These are phyloP conservation scores for Ganoderma boninense DNA, from an alignment of 1,284 basidiomycete genomes.

Conservation along the genomic window DNA sequence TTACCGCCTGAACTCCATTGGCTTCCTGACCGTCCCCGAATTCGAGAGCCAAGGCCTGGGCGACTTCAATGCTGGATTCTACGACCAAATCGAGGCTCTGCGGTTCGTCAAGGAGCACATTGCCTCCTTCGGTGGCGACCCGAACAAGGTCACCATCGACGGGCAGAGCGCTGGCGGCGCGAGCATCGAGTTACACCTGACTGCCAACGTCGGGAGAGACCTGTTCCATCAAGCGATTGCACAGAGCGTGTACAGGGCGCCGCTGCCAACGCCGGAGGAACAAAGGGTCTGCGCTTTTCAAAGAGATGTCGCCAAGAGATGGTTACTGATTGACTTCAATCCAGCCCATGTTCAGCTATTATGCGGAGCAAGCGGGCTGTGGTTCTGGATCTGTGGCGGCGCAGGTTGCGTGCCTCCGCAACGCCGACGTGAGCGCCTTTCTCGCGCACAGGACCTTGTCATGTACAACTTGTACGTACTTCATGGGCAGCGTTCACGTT, in stretches of 20 bases:
- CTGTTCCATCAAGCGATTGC: slow-evolving; percentile 63
- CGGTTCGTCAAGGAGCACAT: slow-evolving; percentile 71
- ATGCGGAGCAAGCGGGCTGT: slow-evolving; percentile 57
- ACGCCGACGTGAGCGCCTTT: slow-evolving; percentile 57
- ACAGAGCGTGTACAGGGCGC: slow-evolving; percentile 64
- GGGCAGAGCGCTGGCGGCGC: slow-evolving; percentile 70
- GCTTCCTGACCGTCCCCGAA: slow-evolving; percentile 53
- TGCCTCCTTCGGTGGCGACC: slow-evolving; percentile 69
- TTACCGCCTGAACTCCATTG: slow-evolving; percentile 53
- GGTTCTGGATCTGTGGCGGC: slow-evolving; percentile 44
- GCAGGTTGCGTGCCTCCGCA: slow-evolving; percentile 56
- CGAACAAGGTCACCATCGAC: slow-evolving; percentile 62
- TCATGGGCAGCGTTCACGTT: too few species aligned
- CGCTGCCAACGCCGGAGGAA: slow-evolving; percentile 57
- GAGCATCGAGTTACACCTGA: slow-evolving; percentile 63
- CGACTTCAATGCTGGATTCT: slow-evolving; percentile 68
- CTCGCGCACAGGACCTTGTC: slow-evolving; percentile 62
- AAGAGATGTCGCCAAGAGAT: neutral
- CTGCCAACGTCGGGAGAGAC: slow-evolving; percentile 49
- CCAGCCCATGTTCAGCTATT: slow-evolving; percentile 61
- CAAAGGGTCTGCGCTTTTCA: slow-evolving; percentile 48
- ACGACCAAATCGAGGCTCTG: slow-evolving; percentile 68
- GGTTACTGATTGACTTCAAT: neutral
- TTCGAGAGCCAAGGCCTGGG: slow-evolving; percentile 50
- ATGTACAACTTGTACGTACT: slow-evolving; percentile 38